phyloP scores from a whole-genome alignment of 106 monocot species.

The Amphibolis antarctica region DNA sequence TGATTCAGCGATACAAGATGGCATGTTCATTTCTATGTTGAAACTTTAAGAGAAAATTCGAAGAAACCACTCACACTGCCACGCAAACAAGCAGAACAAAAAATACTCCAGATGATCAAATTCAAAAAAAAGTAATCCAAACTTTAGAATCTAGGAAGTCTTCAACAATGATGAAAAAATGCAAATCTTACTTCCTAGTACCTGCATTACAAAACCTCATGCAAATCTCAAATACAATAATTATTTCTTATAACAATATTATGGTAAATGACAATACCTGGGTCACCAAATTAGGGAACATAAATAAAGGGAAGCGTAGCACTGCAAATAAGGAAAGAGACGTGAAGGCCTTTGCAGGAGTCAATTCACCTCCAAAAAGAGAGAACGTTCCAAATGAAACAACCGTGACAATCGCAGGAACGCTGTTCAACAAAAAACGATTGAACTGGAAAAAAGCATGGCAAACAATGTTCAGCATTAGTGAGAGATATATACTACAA shows the following conservation, averaged over 20 bases:
- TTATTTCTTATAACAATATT: no score
- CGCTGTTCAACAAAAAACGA: constrained; percentile 79
- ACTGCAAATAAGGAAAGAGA: constrained; percentile 92
- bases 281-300: constrained; percentile 92
- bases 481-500: no score
- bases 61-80: no score
- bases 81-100: no score
- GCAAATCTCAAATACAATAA: background rate
- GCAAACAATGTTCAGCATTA: background rate
- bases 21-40: no score
- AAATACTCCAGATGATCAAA: no score
- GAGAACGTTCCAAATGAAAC: constrained; percentile 83
- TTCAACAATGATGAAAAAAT: background rate
- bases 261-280: constrained; percentile 36
- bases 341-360: constrained; percentile 97
- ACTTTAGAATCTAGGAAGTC: background rate
- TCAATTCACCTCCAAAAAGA: constrained; percentile 84
- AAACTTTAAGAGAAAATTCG: no score
- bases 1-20: no score
- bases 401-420: constrained; percentile 83
- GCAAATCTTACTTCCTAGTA: background rate
- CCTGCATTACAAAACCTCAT: background rate
- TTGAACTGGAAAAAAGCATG: constrained; percentile 54
- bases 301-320: constrained; percentile 82
- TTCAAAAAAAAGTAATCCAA: background rate